phyloP scores from a whole-genome alignment of 75 land plant species.

The Cupressus sempervirens region DNA sequence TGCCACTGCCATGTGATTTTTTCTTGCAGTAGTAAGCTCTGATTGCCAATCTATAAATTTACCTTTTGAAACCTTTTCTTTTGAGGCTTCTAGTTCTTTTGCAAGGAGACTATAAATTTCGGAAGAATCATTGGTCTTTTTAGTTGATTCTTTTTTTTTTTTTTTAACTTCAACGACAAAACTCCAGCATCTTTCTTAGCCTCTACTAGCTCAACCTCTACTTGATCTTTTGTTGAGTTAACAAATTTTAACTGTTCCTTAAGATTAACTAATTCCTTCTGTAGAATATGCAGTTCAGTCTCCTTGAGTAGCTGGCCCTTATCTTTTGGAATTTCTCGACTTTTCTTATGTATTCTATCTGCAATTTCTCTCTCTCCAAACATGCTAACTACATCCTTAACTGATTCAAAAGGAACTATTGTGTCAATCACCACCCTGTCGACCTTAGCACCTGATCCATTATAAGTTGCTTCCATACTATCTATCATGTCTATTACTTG shows the following conservation, averaged over 20 bases:
- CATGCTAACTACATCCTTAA: constrained; percentile 31
- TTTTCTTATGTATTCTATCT: constrained; percentile 35
- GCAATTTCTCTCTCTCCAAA: constrained; percentile 21
- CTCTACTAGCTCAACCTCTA: constrained; percentile 3
- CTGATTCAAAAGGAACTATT: constrained; percentile 32
- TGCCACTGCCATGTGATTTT: background rate
- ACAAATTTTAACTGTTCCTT: constrained; percentile 5
- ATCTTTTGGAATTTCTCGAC: constrained; percentile 27
- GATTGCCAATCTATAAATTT: constrained; percentile 1
- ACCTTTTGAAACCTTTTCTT: background rate
- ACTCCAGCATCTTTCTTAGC: constrained; percentile 11
- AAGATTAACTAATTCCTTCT: constrained; percentile 13
- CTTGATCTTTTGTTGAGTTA: constrained; percentile 12
- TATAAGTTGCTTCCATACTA: constrained; percentile 1
- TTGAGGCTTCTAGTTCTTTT: constrained; percentile 8
- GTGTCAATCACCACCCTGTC: constrained; percentile 24
- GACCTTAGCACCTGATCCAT: constrained; percentile 12
- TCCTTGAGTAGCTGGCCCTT: constrained; percentile 9
- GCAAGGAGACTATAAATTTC: background rate
- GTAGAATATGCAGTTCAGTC: constrained; percentile 13
- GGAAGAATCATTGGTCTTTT: background rate
- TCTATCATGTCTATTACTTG: background rate
- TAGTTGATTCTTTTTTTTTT: background rate
- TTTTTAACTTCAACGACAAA: constrained; percentile 4
- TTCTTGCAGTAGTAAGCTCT: background rate